phyloP scores from a whole-genome alignment of 192 early-diverging fungal genomes.

The Chytriomyces hyalinus region DNA sequence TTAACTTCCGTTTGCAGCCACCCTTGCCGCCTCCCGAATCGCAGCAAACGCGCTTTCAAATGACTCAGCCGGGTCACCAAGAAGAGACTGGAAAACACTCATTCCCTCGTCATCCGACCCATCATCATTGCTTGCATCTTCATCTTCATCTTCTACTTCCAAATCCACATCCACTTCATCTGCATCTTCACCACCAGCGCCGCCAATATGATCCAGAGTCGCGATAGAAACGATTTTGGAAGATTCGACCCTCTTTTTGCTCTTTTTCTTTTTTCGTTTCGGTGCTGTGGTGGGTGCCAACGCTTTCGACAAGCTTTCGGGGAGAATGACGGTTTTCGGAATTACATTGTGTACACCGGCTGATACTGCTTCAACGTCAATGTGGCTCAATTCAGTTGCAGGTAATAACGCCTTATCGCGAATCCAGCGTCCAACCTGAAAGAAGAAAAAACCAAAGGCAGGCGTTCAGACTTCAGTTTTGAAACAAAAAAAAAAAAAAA shows the following conservation, averaged over 20 bases:
- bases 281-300: neutral
- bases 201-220: neutral
- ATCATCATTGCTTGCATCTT: neutral
- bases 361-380: neutral
- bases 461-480: neutral
- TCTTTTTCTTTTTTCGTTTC: neutral
- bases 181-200: neutral
- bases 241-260: neutral
- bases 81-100: neutral
- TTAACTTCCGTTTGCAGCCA: too few species aligned
- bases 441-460: too few species aligned
- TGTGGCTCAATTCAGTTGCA: neutral
- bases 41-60: conserved; percentile 23
- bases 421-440: neutral
- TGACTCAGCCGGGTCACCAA: neutral
- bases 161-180: neutral
- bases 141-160: neutral
- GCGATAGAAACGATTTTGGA: neutral
- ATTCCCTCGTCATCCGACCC: neutral
- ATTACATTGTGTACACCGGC: neutral
- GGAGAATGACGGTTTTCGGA: neutral
- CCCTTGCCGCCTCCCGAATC: conserved; percentile 17
- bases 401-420: neutral
- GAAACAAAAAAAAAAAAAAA: neutral
- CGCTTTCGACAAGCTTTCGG: too few species aligned